Percentiles rank a stretch among this genome's conserved stretches.
Evolutionary conservation across 352 stramenopile genomes (phyloP).

Genomic region (Aphanomyces stellatus): DNA sequence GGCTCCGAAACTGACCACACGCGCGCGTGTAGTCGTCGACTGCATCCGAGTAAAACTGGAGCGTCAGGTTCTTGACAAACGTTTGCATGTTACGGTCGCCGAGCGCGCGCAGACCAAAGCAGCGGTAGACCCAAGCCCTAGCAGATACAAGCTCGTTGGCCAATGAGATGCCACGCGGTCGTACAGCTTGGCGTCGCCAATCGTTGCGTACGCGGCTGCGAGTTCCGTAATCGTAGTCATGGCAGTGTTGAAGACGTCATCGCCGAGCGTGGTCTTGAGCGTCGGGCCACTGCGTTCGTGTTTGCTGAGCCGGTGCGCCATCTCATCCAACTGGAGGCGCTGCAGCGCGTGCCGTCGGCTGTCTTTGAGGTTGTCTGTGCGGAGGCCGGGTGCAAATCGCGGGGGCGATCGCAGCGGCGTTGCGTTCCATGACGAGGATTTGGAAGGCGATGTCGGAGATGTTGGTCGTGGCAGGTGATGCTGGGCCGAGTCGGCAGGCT

Average conservation of each 20-base stretch:
- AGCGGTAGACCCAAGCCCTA: slow-evolving; percentile 11
- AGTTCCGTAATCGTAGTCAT: neutral
- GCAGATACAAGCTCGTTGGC: neutral
- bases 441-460: neutral
- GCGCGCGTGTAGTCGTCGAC: neutral
- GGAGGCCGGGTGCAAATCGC: neutral
- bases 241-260: slow-evolving; percentile 7
- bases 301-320: slow-evolving; percentile 7
- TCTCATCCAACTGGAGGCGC: neutral
- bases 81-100: slow-evolving; percentile 14
- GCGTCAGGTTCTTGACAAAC: slow-evolving; percentile 17
- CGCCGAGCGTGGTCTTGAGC: neutral
- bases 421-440: neutral
- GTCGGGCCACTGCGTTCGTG: slow-evolving; percentile 5
- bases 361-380: neutral
- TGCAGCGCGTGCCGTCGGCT: neutral
- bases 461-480: neutral
- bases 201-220: neutral
- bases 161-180: neutral
- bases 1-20: neutral
- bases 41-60: slow-evolving; percentile 17
- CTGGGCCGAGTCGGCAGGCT: no score
- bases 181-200: slow-evolving; percentile 7
- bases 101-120: slow-evolving; percentile 3
- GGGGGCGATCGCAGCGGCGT: neutral